Evolutionary conservation across 768 basidiomycete species (phyloP).

Genomic region (Boletellus ananas): DNA sequence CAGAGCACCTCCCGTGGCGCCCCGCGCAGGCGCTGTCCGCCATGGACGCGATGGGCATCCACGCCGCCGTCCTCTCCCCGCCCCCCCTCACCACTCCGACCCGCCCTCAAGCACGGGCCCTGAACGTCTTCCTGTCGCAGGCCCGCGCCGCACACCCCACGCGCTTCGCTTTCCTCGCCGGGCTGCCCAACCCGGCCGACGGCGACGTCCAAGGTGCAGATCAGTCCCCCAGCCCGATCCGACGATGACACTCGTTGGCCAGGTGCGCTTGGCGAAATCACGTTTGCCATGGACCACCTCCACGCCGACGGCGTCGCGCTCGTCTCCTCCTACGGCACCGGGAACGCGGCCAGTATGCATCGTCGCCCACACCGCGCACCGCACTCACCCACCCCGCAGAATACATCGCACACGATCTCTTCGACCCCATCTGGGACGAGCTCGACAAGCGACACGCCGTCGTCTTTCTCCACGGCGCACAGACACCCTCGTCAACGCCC

Average conservation of each 20-base stretch:
- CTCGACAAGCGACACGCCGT: slow-evolving; percentile 54
- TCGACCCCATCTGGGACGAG: slow-evolving; percentile 68
- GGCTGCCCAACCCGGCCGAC: slow-evolving; percentile 48
- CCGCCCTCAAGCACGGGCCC: slow-evolving; percentile 38
- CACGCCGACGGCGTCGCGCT: slow-evolving; percentile 62
- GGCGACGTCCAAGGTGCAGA: slow-evolving; percentile 54
- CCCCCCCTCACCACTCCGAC: slow-evolving; percentile 52
- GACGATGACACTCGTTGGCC: slow-evolving; percentile 3
- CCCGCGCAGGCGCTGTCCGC: slow-evolving; percentile 53
- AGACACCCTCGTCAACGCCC: slow-evolving; percentile 60
- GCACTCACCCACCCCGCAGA: slow-evolving; percentile 33
- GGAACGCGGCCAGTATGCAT: slow-evolving; percentile 47
- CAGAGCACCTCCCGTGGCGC: slow-evolving; percentile 64
- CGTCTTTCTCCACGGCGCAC: slow-evolving; percentile 72
- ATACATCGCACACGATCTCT: slow-evolving; percentile 63
- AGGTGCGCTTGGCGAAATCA: slow-evolving; percentile 61
- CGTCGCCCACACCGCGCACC: not conserved
- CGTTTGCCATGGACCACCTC: slow-evolving; percentile 57
- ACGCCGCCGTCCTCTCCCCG: slow-evolving; percentile 62
- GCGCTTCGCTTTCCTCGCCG: slow-evolving; percentile 70
- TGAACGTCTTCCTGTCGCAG: slow-evolving; percentile 46
- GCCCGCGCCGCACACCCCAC: slow-evolving; percentile 47
- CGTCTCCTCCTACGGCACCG: slow-evolving; percentile 63
- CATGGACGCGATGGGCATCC: slow-evolving; percentile 59
- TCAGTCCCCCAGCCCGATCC: no score